Conservation (phyloP, 768 basidiomycete genomes). For the Suillus placidus region DNA sequence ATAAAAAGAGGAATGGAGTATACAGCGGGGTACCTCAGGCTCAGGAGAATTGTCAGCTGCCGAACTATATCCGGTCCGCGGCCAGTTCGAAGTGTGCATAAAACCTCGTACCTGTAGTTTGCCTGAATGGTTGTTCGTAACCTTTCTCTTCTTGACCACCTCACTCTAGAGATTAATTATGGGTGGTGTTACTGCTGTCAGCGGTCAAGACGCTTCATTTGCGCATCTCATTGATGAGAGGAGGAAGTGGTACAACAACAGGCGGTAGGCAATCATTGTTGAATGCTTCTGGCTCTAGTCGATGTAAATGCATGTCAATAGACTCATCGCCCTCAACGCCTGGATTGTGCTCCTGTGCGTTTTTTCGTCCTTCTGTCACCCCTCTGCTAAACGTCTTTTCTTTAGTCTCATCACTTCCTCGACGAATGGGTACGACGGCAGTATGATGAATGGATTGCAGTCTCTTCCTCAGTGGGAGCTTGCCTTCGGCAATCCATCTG, state of each 20-base stretch:
- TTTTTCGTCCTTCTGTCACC: not conserved
- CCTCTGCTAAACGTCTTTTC: slow-evolving; percentile 7
- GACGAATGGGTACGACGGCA: slow-evolving; percentile 76
- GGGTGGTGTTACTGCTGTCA: slow-evolving; percentile 50
- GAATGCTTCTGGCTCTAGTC: not conserved
- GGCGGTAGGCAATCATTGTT: slow-evolving; percentile 44
- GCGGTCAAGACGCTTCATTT: slow-evolving; percentile 39
- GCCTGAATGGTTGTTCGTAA: slow-evolving; percentile 11
- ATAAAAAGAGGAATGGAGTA: not conserved
- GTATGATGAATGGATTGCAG: slow-evolving; percentile 83
- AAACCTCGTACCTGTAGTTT: slow-evolving; percentile 33
- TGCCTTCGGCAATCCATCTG: slow-evolving; percentile 62
- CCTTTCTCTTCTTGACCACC: slow-evolving; percentile 17
- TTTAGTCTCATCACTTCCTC: slow-evolving; percentile 72
- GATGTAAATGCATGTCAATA: slow-evolving; percentile 24
- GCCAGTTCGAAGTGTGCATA: slow-evolving; percentile 14
- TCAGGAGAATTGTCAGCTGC: slow-evolving; percentile 23
- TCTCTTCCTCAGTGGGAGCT: slow-evolving; percentile 61
- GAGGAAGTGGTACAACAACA: slow-evolving; percentile 79
- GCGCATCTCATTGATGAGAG: slow-evolving; percentile 62
- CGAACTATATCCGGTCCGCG: slow-evolving; percentile 14
- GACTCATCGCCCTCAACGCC: slow-evolving; percentile 62
- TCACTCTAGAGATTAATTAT: slow-evolving; percentile 37
- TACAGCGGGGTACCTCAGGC: slow-evolving; percentile 25
- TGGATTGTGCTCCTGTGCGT: slow-evolving; percentile 72